Conservation (phyloP, 169 alveolate genomes). For the Plasmodium reichenowi region DNA sequence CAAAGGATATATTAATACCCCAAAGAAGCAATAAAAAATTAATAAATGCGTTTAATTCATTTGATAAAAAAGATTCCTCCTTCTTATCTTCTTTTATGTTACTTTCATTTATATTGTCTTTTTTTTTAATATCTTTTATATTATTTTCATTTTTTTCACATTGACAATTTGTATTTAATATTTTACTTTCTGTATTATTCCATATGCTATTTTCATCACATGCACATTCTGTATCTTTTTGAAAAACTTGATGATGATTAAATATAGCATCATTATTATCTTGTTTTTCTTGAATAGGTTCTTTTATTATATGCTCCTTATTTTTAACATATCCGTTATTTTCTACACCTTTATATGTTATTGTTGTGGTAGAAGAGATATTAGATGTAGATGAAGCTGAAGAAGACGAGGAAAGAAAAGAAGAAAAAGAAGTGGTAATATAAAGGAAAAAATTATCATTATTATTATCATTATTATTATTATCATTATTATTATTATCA, state of each 20-base stretch:
- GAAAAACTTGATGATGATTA: too few species aligned
- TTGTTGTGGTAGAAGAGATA: not conserved
- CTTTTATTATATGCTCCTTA: too few species aligned
- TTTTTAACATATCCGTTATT: too few species aligned
- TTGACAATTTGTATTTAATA: not conserved
- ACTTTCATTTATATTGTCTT: not conserved
- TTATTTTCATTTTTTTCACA: not conserved
- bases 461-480: not conserved
- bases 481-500: too few species aligned
- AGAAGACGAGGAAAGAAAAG: not conserved
- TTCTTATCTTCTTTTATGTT: not conserved
- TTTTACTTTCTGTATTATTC: not conserved
- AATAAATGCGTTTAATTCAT: not conserved
- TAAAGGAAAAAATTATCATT: not conserved
- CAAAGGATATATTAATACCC: constrained; percentile 46
- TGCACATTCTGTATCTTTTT: not conserved
- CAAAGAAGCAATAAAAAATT: constrained; percentile 45
- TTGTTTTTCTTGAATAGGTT: too few species aligned
- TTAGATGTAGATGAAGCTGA: not conserved
- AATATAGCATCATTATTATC: too few species aligned
- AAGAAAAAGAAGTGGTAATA: not conserved
- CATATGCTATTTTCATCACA: not conserved
- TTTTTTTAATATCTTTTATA: not conserved
- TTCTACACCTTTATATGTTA: not conserved
- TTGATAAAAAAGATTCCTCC: not conserved